Base-by-base conservation (phyloP, 2,329 filamentous ascomycete genomes). In the Clonostachys rosea region DNA sequence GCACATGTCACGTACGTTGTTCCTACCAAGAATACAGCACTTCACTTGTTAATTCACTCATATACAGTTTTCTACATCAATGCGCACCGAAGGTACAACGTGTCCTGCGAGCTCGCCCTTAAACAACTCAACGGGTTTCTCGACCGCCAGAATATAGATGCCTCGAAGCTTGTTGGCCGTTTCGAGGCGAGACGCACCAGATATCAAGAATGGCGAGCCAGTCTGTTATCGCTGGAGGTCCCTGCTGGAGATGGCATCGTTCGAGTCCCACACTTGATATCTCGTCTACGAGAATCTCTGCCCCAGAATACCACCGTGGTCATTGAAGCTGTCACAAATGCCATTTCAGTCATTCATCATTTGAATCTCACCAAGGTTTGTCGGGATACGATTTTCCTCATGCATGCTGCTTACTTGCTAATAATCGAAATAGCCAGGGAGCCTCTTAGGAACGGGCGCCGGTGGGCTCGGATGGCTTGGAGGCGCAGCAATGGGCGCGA, bases 391-490 rank as follows among this genome's bases (percentile, higher is more conserved):
- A 18, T 4, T 18, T 18, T 5, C 18, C 18, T 5, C 18, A 18
- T 5, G 18, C 18, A 18, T 18, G 18, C 18, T 18, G 18, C 18
- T 18, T 18, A 18, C 18, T 18, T 18, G 18, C 18, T 18, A 18
- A 18, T 18, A 18, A 18, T 18, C 18, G 18, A 18, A 18, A 18
- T 18, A 18, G 18, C 18, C 18, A 18, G 18, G 18, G 18, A 18
- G 18, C 18, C 18, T 18, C 18, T 5, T 18, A 0, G 80, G 86
- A 43, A 81, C 83, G 0, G 87, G 87, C 3, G 87, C 84, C 5
- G 86, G 86, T 13, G 87, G 87, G 2, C 78, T 91, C 0, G 87
- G 87, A 2, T 91, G 87, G 87, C 86, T 80, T 12, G 87, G 86
- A 14, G 87, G 87, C n/a, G 87, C 70, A 42, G 82, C 84, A 1